Conservation (phyloP, 768 basidiomycete genomes). For the Russula abietina region DNA sequence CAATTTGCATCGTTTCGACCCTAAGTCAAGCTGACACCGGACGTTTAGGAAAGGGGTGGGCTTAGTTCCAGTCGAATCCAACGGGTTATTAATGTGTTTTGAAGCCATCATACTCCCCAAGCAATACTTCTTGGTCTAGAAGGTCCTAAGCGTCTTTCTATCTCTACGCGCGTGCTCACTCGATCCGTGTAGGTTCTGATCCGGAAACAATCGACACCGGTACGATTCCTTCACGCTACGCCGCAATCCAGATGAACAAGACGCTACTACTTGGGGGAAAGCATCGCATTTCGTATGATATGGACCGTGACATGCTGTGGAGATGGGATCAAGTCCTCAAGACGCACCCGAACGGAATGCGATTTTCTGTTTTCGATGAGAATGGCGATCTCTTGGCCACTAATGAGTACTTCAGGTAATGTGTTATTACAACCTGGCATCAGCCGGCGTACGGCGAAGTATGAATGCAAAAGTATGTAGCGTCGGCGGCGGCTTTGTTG, state of each 20-base stretch:
- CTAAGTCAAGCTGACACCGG: slow-evolving; percentile 14
- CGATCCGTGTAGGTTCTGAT: slow-evolving; percentile 52
- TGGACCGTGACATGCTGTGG: slow-evolving; percentile 92
- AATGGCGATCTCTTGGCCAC: slow-evolving; percentile 87
- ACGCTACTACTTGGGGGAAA: slow-evolving; percentile 63
- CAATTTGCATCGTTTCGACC: neutral
- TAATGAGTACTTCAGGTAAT: slow-evolving; percentile 83
- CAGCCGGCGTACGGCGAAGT: neutral
- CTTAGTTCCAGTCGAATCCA: slow-evolving; percentile 14
- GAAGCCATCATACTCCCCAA: slow-evolving; percentile 81
- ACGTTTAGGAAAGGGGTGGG: slow-evolving; percentile 67
- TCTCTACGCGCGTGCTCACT: neutral
- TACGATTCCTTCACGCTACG: slow-evolving; percentile 72
- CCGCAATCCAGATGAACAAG: slow-evolving; percentile 58
- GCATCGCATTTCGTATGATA: slow-evolving; percentile 77
- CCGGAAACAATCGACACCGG: slow-evolving; percentile 91
- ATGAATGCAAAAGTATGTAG: slow-evolving; percentile 31
- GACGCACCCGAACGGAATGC: slow-evolving; percentile 90
- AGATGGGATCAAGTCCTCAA: slow-evolving; percentile 83
- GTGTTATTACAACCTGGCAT: neutral
- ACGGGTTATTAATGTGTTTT: slow-evolving; percentile 2
- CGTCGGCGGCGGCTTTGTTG: slow-evolving; percentile 91
- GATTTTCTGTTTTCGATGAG: slow-evolving; percentile 77
- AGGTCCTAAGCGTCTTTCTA: slow-evolving; percentile 33
- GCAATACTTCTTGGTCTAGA: slow-evolving; percentile 80